Percentiles rank a stretch among this genome's conserved stretches.
Evolutionary conservation across 768 basidiomycete genomes (phyloP).

Genomic region (Amanita jacksonii): DNA sequence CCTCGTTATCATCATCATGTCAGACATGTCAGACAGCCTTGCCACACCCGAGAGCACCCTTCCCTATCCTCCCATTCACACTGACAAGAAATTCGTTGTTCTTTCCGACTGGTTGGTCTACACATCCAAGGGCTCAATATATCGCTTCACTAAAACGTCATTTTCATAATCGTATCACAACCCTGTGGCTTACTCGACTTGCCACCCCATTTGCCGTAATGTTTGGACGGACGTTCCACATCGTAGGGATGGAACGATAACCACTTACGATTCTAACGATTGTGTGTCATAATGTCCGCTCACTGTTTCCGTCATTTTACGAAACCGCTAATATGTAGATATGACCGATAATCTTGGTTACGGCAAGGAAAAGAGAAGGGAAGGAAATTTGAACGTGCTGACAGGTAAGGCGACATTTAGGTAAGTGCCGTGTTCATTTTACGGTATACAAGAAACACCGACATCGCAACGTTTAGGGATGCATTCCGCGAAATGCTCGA

Average conservation of each 20-base stretch:
- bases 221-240: constrained; percentile 1
- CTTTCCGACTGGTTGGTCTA: constrained; percentile 80
- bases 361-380: constrained; percentile 64
- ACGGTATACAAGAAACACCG: background rate
- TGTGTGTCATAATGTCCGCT: constrained; percentile 32
- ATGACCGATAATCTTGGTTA: constrained; percentile 88
- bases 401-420: constrained; percentile 62
- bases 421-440: constrained; percentile 20
- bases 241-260: constrained; percentile 87
- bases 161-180: background rate
- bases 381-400: constrained; percentile 66
- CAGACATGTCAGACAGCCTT: constrained; percentile 25
- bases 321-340: constrained; percentile 44
- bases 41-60: constrained; percentile 51
- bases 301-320: too few species aligned
- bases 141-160: constrained; percentile 2
- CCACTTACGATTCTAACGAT: constrained; percentile 87
- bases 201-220: background rate
- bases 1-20: background rate
- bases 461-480: constrained; percentile 44
- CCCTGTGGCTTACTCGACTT: too few species aligned
- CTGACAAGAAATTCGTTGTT: constrained; percentile 75
- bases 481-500: constrained; percentile 80
- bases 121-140: constrained; percentile 4
- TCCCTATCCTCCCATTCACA: constrained; percentile 73